Conservation (phyloP, 352 stramenopile genomes). For the Blastocystis sp. region DNA sequence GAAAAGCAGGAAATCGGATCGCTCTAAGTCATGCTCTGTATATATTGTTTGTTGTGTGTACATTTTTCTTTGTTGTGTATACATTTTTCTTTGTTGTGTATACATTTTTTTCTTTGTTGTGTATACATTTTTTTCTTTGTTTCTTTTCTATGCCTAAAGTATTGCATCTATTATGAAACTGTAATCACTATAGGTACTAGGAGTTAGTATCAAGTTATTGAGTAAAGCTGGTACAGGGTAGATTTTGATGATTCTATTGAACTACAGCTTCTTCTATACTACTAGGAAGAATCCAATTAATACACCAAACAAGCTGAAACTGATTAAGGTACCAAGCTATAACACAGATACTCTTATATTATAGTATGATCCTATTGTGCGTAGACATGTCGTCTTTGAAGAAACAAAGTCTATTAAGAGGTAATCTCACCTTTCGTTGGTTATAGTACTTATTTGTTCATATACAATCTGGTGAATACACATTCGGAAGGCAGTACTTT, state of each 20-base stretch:
- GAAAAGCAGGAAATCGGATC: neutral
- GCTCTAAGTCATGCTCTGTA: neutral
- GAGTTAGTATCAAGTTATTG: slow-evolving; percentile 54
- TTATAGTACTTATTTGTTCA: neutral
- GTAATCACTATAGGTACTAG: neutral
- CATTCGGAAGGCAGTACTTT: too few relatives aligned
- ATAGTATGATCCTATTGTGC: slow-evolving; percentile 61
- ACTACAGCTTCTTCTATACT: slow-evolving; percentile 52
- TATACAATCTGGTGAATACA: neutral
- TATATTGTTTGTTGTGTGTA: neutral
- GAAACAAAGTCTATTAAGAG: slow-evolving; percentile 61
- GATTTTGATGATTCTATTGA: neutral
- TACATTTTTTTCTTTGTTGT: neutral
- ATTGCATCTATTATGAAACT: neutral
- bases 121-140: neutral
- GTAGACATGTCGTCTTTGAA: slow-evolving; percentile 60
- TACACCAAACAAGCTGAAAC: slow-evolving; percentile 38
- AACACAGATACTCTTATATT: neutral
- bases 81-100: neutral
- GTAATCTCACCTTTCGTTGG: neutral
- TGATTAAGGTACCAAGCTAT: slow-evolving; percentile 44
- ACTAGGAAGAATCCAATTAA: slow-evolving; percentile 61
- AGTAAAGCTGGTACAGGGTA: slow-evolving; percentile 60
- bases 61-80: neutral
- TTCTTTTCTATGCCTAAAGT: slow-evolving; percentile 42